Conservation (phyloP, 805 yeast genomes). For the Debaryomyces prosopidis region DNA sequence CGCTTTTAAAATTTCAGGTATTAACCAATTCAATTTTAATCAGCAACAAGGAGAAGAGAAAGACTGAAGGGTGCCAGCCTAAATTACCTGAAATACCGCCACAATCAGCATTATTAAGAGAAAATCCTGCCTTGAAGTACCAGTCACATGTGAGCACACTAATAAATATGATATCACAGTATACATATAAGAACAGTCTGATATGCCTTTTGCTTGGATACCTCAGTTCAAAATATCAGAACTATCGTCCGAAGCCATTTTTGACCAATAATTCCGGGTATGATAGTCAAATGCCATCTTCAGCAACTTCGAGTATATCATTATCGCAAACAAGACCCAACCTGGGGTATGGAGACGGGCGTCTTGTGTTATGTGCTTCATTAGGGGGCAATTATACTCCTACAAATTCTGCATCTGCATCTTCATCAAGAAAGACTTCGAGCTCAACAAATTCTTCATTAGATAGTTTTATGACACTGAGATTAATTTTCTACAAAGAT, state of each 20-base stretch:
- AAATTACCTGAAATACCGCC: constrained; percentile 29
- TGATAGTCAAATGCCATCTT: constrained; percentile 6
- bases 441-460: constrained; percentile 2
- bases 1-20: constrained; percentile 31
- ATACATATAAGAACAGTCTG: constrained; percentile 22
- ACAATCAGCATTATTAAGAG: constrained; percentile 25
- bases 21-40: constrained; percentile 22
- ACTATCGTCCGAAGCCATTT: constrained; percentile 3
- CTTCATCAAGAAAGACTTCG: constrained; percentile 1
- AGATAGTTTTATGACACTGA: constrained; percentile 21
- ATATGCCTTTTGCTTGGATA: constrained; percentile 30
- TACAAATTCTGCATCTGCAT: constrained; percentile 2
- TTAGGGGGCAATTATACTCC: constrained; percentile 1
- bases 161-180: constrained; percentile 23
- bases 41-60: constrained; percentile 17
- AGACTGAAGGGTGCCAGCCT: constrained; percentile 22
- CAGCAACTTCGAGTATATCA: constrained; percentile 5
- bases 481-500: constrained; percentile 34
- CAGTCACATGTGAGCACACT: constrained; percentile 30
- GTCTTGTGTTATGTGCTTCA: constrained; percentile 2
- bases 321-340: not conserved
- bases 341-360: not conserved
- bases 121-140: constrained; percentile 30
- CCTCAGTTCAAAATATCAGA: constrained; percentile 28
- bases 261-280: not conserved